Evolutionary conservation across 2,329 filamentous ascomycete genomes (phyloP), one percentile per base, ranked within the genome.

Genomic region (Xylaria sp.): DNA sequence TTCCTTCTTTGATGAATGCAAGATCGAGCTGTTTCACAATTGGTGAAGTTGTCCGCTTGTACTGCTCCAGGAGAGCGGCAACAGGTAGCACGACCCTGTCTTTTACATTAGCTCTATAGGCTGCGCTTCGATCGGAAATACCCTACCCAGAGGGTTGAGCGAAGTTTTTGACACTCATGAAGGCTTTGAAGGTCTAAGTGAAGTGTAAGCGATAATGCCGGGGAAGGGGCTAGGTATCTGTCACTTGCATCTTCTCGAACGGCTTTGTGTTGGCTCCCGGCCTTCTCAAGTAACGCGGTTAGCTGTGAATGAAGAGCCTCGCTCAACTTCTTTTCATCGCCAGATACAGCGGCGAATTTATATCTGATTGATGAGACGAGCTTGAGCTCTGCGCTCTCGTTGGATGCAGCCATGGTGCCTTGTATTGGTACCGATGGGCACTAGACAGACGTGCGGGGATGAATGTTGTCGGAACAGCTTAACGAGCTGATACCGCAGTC

Each of bases 11-110:
- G 44, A 97, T 92, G 77, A 97, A 97, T 20, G 92, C 86, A 48
- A 98, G 83, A 80, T 98, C 94, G 74, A 97, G 92, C 77, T 97
- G 93, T 71, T 93, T 91, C 72, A 99, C 89, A 44, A 97, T 85
- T 0, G 90, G 84, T 13, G 90, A 91, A 46, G 89, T 85, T 44
- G 88, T 89, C 26, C 92, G 88, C 79, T 97, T 97, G 85, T 97
- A 97, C 79, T 98, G 96, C 74, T 94, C 91, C 63, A 98, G 80
- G 20, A 99, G 85, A 17, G 90, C 89, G n/a, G 89, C 87, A 13
- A 98, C 94, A 0, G 96, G 96, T 6, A 99, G 84, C 63, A 94
- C 86, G 71, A 97, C 89, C 58, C 86, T 87, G 70, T 70, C 23
- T 33, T 53, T n/a, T n/a, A 44, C 23, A 54, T 73, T 56, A 72